Base-by-base conservation (phyloP, 2,329 filamentous ascomycete genomes). In the Fusarium mexicanum region DNA sequence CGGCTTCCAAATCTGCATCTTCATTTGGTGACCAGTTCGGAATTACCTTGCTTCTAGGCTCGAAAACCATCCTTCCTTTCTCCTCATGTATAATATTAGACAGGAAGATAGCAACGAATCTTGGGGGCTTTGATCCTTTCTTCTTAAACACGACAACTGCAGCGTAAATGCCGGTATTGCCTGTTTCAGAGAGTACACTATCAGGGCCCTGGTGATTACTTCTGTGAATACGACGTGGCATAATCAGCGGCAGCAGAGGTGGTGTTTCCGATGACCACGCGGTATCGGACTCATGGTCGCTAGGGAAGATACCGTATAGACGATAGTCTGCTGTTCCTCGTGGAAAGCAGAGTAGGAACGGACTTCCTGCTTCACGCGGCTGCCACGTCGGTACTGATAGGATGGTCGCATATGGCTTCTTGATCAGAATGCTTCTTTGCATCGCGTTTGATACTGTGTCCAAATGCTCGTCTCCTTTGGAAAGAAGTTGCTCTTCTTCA, bases 281-380 rank as follows among this genome's bases (percentile, higher is more conserved):
- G 26, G 6, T 6, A 6, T 57, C 38, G 0, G 37, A 31, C 26
- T 40, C 8, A 4, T 2, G n/a, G 4, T 24, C 5, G 6, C 20
- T 20, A 2, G 53, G 38, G 4, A 57, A 57, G 3, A 57, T 43
- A 1, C 38, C 37, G 7, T 43, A 57, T 2, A 57, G 14, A 5
- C 53, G 53, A 14, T 33, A 43, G 9, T 20, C 12, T 24, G 12
- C 9, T 2, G 38, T 57, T 31, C 38, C 53, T 20, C 38, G 38
- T 3, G 53, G 38, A 3, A 57, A 43, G 5, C 53, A 57, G 16
- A 57, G 53, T 8, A 43, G 14, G 8, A 57, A 57, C 3, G 53
- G 53, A 5, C 53, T 57, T 4, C 37, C 53, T 2, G 26, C 38
- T 6, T 57, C 38, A 8, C 38, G 37, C 0, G 37, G 38, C 17